Evolutionary conservation across 495 filamentous ascomycete species (phyloP).

Genomic region (Tuber microsphaerosporum): DNA sequence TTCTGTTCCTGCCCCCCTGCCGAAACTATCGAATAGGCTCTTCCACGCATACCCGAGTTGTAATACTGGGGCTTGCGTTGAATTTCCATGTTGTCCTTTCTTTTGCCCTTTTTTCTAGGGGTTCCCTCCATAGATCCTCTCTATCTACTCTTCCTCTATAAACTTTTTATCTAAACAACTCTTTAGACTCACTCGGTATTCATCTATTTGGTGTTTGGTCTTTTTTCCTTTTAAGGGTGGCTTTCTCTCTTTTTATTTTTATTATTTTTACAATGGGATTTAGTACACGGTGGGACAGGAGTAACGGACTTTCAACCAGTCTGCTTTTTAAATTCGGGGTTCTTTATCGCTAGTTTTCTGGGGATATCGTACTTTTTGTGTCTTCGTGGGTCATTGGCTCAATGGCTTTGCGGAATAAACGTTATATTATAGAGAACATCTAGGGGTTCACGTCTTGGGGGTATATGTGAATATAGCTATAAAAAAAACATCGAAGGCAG

Average conservation of each 20-base stretch:
- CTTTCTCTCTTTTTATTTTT: slow-evolving; percentile 1
- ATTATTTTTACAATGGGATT: slow-evolving; percentile 4
- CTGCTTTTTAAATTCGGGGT: slow-evolving; percentile 1
- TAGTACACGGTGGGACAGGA: slow-evolving; percentile 13
- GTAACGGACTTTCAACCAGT: slow-evolving; percentile 39
- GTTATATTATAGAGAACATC: not conserved
- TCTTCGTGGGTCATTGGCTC: not conserved
- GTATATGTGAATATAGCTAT: too few relatives aligned
- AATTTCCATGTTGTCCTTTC: slow-evolving; percentile 6
- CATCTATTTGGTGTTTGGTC: slow-evolving; percentile 42
- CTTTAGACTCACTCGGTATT: slow-evolving; percentile 41
- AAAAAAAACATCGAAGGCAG: too few relatives aligned
- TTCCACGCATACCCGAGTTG: slow-evolving; percentile 7
- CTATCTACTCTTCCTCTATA: slow-evolving; percentile 10
- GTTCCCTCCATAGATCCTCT: not conserved
- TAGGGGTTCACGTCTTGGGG: not conserved
- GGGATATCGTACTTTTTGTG: not conserved
- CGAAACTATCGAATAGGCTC: slow-evolving; percentile 48
- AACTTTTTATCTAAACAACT: not conserved
- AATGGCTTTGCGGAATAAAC: not conserved
- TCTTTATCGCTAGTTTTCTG: not conserved
- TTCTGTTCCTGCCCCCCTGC: slow-evolving; percentile 94
- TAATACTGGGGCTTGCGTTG: not conserved
- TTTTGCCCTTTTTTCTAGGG: slow-evolving; percentile 5
- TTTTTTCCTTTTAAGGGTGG: slow-evolving; percentile 15